These are phyloP conservation scores for Metarhizium humberi DNA, from an alignment of 2,329 filamentous ascomycete species.

Conservation along the genomic window DNA sequence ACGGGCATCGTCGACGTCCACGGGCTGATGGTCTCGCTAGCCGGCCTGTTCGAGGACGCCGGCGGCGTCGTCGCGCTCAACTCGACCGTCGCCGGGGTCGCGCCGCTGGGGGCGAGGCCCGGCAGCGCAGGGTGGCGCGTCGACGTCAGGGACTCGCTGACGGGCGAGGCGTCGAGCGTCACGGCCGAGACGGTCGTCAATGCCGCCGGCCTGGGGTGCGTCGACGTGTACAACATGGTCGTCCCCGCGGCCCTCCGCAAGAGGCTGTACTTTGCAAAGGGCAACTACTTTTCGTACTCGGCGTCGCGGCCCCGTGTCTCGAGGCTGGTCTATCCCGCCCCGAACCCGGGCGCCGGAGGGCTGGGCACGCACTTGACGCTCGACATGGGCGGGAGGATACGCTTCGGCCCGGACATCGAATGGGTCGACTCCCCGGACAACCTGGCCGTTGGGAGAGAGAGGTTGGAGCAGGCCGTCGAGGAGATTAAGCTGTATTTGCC, in stretches of 20 bases:
- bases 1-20: constrained; percentile 92
- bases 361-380: constrained; percentile 90
- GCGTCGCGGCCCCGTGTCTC: constrained; percentile 52
- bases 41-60: constrained; percentile 64
- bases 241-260: constrained; percentile 46
- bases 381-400: constrained; percentile 73
- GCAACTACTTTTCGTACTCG: constrained; percentile 85
- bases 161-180: constrained; percentile 45
- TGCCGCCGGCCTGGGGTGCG: constrained; percentile 72
- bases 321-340: constrained; percentile 81
- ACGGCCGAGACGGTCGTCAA: constrained; percentile 75
- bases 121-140: constrained; percentile 64
- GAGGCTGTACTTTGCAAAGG: constrained; percentile 77
- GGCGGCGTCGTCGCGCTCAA: constrained; percentile 68
- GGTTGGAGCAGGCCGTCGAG: constrained; percentile 56
- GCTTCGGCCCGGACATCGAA: constrained; percentile 92
- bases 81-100: constrained; percentile 54
- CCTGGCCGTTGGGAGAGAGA: constrained; percentile 54
- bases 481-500: constrained; percentile 79
- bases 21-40: constrained; percentile 69
- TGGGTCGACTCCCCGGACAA: constrained; percentile 71
- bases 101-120: constrained; percentile 29
- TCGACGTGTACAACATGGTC: constrained; percentile 73
- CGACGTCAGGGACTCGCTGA: constrained; percentile 34
- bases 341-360: constrained; percentile 70